Base-by-base conservation (phyloP, 495 filamentous ascomycete genomes). In the Daldinia decipiens region DNA sequence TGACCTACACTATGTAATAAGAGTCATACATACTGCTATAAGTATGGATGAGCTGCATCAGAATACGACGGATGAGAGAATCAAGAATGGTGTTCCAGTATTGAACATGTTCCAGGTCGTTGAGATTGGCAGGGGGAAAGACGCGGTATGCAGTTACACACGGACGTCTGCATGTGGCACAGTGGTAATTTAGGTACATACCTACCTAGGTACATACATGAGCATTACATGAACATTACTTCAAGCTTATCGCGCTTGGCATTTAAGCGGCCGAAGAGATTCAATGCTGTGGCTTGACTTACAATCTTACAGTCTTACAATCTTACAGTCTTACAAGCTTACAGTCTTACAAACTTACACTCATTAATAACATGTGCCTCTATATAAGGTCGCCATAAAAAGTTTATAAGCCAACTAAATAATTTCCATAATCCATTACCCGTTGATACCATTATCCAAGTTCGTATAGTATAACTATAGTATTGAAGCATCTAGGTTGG, bases 101-200 rank as follows among this genome's bases (percentile, higher is more conserved):
- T 47, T 47, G 43, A 47, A 47, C 9, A 65, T 55, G 51, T 64
- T 64, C 62, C 52, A 65, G 31, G 54, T 59, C 54, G 50, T 59
- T 65, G 61, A 70, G 61, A 70, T 61, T 65, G 50, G 59, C 29
- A 57, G 39, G 45, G 45, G 27, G 50, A 47, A 29, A 53, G 58
- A 62, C 15, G 58, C 43, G 36, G 60, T 52, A 59, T 24, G 43
- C 17, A 19, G 17, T 24, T 47, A 24, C 19, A 47, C 38, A 47
- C 43, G 43, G 43, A 47, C 43, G 12, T 24, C 9, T 24, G 21
- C 43, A 47, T 47, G 11, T 50, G 26, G 15, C 38, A 51, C 34
- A 12, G 15, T 50, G 6, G 31, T 21, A 53, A n/a, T n/a, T n/a
- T n/a, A n/a, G 19, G 50, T 24, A 51, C 26, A 51, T 43, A n/a